These are phyloP conservation scores for Suhomyces coccinellae DNA, from an alignment of 1,139 yeast genomes.

Conservation along the genomic window DNA sequence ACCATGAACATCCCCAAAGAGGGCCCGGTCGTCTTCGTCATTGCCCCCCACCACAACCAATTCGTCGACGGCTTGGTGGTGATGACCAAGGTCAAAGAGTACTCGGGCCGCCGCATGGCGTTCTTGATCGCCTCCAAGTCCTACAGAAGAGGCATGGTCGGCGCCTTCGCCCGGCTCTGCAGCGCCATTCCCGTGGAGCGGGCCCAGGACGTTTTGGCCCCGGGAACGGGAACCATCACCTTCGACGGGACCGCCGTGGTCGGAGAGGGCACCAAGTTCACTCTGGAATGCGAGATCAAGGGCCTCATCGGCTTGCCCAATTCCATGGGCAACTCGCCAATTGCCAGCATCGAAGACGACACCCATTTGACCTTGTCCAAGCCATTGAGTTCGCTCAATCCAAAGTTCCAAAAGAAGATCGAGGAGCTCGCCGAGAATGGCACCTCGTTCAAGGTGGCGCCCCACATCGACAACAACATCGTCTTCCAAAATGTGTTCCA, in stretches of 20 bases:
- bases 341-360: conserved; percentile 53
- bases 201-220: conserved; percentile 62
- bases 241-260: conserved; percentile 41
- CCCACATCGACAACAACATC: conserved; percentile 59
- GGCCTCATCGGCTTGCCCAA: conserved; percentile 65
- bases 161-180: conserved; percentile 55
- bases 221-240: conserved; percentile 48
- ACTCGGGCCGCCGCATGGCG: conserved; percentile 35
- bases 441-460: conserved; percentile 55
- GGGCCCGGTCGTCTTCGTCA: conserved; percentile 46
- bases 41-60: conserved; percentile 51
- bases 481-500: conserved; percentile 65
- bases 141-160: conserved; percentile 34
- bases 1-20: conserved; percentile 40
- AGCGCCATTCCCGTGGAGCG: conserved; percentile 73
- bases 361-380: conserved; percentile 49
- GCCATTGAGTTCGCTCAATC: conserved; percentile 43
- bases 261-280: conserved; percentile 54
- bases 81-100: conserved; percentile 39
- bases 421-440: conserved; percentile 45
- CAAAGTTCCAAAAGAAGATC: conserved; percentile 26
- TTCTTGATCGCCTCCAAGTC: conserved; percentile 24
- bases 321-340: conserved; percentile 58
- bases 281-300: conserved; percentile 44
- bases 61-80: conserved; percentile 46